These are phyloP conservation scores for Aspergillus carbonarius DNA, from an alignment of 2,329 filamentous ascomycete species.

Conservation along the genomic window DNA sequence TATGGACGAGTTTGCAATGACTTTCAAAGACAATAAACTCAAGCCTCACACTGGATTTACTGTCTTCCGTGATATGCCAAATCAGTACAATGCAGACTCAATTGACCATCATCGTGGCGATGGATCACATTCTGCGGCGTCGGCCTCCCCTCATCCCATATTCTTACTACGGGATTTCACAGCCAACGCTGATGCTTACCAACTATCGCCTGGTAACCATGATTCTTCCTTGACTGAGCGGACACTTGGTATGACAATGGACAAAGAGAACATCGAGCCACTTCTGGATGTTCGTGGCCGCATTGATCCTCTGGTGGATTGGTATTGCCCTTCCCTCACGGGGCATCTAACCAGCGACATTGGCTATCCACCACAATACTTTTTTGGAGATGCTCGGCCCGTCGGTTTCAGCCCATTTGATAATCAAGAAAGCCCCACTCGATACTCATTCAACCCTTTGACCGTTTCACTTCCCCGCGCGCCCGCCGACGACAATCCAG, in stretches of 20 bases:
- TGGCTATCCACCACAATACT: conserved; percentile 26
- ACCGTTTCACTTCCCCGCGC: conserved; percentile 26
- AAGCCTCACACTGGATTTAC: conserved; percentile 32
- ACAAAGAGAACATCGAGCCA: conserved; percentile 44
- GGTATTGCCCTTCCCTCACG: conserved; percentile 27
- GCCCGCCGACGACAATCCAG: conserved; percentile 21
- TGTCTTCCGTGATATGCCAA: conserved; percentile 40
- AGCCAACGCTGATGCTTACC: conserved; percentile 11
- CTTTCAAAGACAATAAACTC: conserved; percentile 29
- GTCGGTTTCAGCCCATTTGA: conserved; percentile 25
- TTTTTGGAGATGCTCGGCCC: conserved; percentile 25
- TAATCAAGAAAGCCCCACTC: conserved; percentile 25
- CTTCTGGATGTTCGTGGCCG: conserved; percentile 26
- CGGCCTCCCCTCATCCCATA: conserved; percentile 23
- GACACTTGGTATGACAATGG: conserved; percentile 13
- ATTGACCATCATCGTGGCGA: conserved; percentile 11
- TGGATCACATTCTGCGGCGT: conserved; percentile 10
- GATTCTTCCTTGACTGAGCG: conserved; percentile 11
- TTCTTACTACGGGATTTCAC: conserved; percentile 19
- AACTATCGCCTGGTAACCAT: conserved; percentile 17
- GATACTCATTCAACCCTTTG: conserved; percentile 36
- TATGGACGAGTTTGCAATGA: conserved; percentile 36
- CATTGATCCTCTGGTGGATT: conserved; percentile 25
- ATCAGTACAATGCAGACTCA: conserved; percentile 4
- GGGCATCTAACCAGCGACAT: conserved; percentile 16